phyloP scores from a whole-genome alignment of 768 basidiomycete species.

The Mrakia blollopis region DNA sequence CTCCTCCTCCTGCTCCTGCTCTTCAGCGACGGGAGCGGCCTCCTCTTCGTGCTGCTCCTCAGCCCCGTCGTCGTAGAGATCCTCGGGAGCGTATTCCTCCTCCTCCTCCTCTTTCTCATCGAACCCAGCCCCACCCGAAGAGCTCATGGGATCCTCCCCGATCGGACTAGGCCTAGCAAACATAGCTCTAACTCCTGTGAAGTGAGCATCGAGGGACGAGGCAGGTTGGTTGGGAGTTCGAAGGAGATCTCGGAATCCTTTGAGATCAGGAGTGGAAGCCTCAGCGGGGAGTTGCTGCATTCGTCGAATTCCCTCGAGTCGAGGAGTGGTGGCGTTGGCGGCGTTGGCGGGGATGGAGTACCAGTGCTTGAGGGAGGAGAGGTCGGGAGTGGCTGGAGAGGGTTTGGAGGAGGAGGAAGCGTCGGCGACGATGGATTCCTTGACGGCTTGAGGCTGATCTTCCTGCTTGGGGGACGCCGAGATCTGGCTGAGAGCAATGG shows the following conservation, averaged over 20 bases:
- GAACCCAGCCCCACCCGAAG: too few species aligned
- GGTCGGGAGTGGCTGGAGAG: neutral
- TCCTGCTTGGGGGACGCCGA: neutral
- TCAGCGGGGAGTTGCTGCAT: neutral
- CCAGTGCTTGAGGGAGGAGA: constrained; percentile 1
- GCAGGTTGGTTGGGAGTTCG: neutral
- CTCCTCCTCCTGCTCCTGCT: neutral
- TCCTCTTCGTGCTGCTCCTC: neutral
- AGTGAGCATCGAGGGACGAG: neutral
- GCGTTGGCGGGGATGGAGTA: neutral
- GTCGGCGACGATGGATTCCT: neutral
- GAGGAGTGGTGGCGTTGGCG: neutral
- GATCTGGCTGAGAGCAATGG: neutral
- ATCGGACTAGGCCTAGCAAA: constrained; percentile 7
- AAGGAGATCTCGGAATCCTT: constrained; percentile 4
- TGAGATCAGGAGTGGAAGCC: neutral
- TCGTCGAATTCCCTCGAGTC: neutral
- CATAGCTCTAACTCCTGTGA: neutral
- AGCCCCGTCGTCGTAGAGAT: constrained; percentile 6
- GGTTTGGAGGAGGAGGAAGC: neutral
- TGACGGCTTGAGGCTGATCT: neutral
- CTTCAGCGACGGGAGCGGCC: too few species aligned
- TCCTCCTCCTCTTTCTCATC: too few species aligned
- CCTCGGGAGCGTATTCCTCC: constrained; percentile 3
- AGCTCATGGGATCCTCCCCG: neutral